Evolutionary conservation across 495 filamentous ascomycete genomes (phyloP).

Genomic region (Sphaerosporella brunnea): DNA sequence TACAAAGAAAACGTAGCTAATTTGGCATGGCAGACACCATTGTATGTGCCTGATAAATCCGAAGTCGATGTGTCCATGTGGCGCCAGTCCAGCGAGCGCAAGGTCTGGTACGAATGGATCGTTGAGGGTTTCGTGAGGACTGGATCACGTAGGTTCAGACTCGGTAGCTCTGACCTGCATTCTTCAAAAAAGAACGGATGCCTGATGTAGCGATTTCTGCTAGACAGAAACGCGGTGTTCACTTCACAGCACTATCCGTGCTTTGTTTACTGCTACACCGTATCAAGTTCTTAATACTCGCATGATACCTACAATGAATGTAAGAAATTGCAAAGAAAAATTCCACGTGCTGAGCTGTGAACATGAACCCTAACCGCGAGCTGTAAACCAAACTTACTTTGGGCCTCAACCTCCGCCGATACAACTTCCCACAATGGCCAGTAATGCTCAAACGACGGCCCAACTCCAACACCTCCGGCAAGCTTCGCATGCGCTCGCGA

Average conservation of each 20-base stretch:
- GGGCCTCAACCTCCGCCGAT: background rate
- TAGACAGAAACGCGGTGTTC: no score
- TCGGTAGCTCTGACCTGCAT: conserved; percentile 69
- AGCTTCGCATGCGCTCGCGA: conserved; percentile 14
- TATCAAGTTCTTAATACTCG: no score
- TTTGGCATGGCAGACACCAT: conserved; percentile 42
- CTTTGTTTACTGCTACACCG: background rate
- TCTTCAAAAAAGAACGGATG: conserved; percentile 82
- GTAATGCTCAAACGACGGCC: conserved; percentile 1
- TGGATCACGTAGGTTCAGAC: conserved; percentile 46
- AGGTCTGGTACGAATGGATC: conserved; percentile 98
- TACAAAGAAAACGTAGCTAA: no score
- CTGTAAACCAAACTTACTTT: background rate
- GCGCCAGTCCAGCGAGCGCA: conserved; percentile 81
- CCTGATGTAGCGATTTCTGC: conserved; percentile 47
- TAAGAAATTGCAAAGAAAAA: no score
- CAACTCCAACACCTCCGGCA: conserved; percentile 10
- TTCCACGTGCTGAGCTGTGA: background rate
- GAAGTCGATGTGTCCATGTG: conserved; percentile 85
- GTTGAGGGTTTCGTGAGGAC: conserved; percentile 60
- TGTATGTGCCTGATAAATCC: conserved; percentile 69
- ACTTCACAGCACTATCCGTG: no score
- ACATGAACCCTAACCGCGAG: background rate
- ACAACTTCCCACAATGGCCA: conserved; percentile 1
- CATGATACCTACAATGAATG: no score